A percentile compares a stretch with the other conserved stretches of the same genome.
Evolutionary conservation across 768 basidiomycete species (phyloP).

Genomic region (Crepidotus variabilis): DNA sequence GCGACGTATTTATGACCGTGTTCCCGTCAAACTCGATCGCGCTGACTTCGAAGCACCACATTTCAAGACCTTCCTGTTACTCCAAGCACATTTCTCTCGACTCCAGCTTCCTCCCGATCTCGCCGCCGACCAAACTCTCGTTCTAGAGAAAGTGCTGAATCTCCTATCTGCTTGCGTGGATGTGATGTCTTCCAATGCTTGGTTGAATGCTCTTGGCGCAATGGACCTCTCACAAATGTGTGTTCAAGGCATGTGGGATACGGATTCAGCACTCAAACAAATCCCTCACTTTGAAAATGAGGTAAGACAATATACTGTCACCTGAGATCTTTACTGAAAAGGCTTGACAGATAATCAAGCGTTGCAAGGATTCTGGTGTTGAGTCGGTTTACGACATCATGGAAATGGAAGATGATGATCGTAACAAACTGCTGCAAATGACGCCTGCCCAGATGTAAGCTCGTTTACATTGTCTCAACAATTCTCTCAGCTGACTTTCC

Average conservation of each 20-base stretch:
- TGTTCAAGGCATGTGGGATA: constrained; percentile 97
- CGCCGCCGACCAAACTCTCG: constrained; percentile 83
- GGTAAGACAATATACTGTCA: constrained; percentile 34
- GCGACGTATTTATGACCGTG: constrained; percentile 90
- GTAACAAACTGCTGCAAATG: constrained; percentile 82
- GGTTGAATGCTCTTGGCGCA: constrained; percentile 89
- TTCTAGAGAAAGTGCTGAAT: constrained; percentile 89
- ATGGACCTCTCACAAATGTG: constrained; percentile 99
- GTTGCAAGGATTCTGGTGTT: constrained; percentile 78
- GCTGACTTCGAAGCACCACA: constrained; percentile 90
- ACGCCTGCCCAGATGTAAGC: constrained; percentile 81
- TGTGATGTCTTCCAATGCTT: constrained; percentile 96
- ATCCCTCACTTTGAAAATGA: constrained; percentile 95
- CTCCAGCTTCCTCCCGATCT: constrained; percentile 91
- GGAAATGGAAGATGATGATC: constrained; percentile 95
- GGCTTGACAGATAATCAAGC: constrained; percentile 61
- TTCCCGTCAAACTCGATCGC: constrained; percentile 87
- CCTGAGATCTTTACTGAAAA: background rate
- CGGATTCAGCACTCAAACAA: constrained; percentile 91
- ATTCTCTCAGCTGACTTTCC: constrained; percentile 12
- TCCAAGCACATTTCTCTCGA: constrained; percentile 96
- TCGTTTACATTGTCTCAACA: background rate
- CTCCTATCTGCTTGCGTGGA: constrained; percentile 93
- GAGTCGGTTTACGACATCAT: constrained; percentile 96
- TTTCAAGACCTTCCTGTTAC: constrained; percentile 96